Conservation (phyloP, 2,329 filamentous ascomycete species). For the Incumbomyces lentus region DNA sequence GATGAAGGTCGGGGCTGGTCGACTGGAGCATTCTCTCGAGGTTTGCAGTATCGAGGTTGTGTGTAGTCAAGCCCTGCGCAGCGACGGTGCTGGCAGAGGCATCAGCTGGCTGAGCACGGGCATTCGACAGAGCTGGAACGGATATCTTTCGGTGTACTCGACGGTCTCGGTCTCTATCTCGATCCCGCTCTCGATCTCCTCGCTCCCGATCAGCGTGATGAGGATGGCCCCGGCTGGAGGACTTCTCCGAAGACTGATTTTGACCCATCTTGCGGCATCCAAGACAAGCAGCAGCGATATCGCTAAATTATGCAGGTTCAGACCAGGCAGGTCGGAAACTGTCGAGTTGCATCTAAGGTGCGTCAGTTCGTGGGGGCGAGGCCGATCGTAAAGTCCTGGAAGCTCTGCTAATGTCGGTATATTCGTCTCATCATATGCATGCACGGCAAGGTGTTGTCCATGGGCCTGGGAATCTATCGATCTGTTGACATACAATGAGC, state of each 20-base stretch:
- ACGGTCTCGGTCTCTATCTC: constrained; percentile 22
- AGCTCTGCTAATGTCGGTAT: too few relatives aligned
- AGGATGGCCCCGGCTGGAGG: constrained; percentile 12
- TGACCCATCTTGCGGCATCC: constrained; percentile 16
- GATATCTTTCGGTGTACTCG: constrained; percentile 33
- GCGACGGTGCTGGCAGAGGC: constrained; percentile 34
- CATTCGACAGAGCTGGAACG: constrained; percentile 29
- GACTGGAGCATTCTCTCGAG: constrained; percentile 34
- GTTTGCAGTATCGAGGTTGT: constrained; percentile 24
- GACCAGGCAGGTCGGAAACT: background rate
- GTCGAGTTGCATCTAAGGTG: constrained; percentile 1
- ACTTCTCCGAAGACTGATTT: constrained; percentile 20
- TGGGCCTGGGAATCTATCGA: background rate
- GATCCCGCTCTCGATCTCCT: background rate
- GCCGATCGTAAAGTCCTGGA: background rate
- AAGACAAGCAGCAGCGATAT: background rate
- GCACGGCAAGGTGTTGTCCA: background rate
- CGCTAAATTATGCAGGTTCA: background rate
- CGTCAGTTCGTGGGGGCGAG: background rate
- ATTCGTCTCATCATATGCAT: background rate
- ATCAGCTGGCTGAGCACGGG: constrained; percentile 32
- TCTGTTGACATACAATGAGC: too few relatives aligned
- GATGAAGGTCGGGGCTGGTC: constrained; percentile 25
- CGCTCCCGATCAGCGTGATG: constrained; percentile 15
- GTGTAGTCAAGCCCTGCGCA: constrained; percentile 27